Evolutionary conservation across 1,284 basidiomycete genomes (phyloP).

Genomic region (Austropuccinia psidii): DNA sequence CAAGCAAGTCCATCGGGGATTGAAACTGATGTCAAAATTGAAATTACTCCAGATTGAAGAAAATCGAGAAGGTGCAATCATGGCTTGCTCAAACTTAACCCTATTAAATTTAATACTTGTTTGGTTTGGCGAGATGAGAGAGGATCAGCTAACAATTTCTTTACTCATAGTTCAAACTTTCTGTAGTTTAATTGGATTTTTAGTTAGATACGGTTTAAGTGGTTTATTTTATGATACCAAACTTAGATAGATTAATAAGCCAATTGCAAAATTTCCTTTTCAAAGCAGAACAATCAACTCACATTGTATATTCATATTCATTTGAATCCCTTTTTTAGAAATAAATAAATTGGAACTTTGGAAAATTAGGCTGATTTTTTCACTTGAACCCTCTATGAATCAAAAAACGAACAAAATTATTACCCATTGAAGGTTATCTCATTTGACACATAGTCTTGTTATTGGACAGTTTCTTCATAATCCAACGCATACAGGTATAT

Average conservation of each 20-base stretch:
- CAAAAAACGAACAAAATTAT: no score
- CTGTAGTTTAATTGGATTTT: conserved; percentile 69
- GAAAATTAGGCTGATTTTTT: no score
- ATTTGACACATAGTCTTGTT: no score
- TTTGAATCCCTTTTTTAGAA: no score
- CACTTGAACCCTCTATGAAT: no score
- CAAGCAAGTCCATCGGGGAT: conserved; percentile 37
- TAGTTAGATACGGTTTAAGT: conserved; percentile 75
- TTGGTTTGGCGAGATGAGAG: conserved; percentile 62
- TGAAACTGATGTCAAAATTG: conserved; percentile 64
- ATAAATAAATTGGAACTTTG: no score
- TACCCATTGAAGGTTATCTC: no score
- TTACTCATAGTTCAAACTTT: conserved; percentile 66
- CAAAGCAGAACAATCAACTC: no score
- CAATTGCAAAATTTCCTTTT: no score
- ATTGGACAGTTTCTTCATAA: no score
- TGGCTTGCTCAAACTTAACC: conserved; percentile 73
- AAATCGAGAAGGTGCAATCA: conserved; percentile 49
- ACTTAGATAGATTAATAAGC: background rate
- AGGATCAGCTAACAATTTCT: background rate
- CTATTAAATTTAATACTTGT: conserved; percentile 75
- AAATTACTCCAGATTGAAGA: conserved; percentile 46
- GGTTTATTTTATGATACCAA: conserved; percentile 41
- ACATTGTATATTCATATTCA: no score
- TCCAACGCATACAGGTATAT: no score